Conservation (phyloP, 2,329 filamentous ascomycete genomes). For the Penicillium sp. region DNA sequence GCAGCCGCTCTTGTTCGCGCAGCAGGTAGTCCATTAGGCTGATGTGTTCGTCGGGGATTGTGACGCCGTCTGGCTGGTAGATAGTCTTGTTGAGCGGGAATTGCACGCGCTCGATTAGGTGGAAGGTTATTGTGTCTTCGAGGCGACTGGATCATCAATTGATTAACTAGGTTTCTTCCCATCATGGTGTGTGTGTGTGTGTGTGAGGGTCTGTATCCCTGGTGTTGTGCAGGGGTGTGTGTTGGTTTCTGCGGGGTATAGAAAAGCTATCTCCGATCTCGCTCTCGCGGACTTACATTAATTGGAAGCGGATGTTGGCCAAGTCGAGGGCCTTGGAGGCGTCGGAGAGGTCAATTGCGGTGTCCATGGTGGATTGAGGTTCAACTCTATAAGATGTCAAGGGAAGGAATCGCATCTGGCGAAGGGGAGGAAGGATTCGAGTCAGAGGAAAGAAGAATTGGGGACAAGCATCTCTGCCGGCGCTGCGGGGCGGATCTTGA, state of each 20-base stretch:
- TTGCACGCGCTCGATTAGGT: conserved; percentile 96
- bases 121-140: conserved; percentile 97
- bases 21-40: conserved; percentile 96
- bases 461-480: neutral
- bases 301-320: conserved; percentile 86
- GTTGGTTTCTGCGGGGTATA: conserved; percentile 10
- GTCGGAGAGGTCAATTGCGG: conserved; percentile 85
- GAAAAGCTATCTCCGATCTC: neutral
- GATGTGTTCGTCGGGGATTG: conserved; percentile 72
- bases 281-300: conserved; percentile 71
- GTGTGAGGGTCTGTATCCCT: neutral
- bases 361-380: conserved; percentile 70
- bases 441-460: conserved; percentile 18
- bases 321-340: conserved; percentile 85
- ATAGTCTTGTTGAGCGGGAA: conserved; percentile 91
- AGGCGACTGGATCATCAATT: conserved; percentile 68
- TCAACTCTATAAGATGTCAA: neutral
- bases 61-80: conserved; percentile 76
- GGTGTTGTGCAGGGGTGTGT: neutral
- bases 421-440: conserved; percentile 6
- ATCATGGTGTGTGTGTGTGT: conserved; percentile 3
- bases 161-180: neutral
- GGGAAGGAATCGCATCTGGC: neutral
- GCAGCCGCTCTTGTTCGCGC: conserved; percentile 83
- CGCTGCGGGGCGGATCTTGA: conserved; percentile 13